phyloP scores from a whole-genome alignment of 352 stramenopile species.

The Globisporangium echinulatum region DNA sequence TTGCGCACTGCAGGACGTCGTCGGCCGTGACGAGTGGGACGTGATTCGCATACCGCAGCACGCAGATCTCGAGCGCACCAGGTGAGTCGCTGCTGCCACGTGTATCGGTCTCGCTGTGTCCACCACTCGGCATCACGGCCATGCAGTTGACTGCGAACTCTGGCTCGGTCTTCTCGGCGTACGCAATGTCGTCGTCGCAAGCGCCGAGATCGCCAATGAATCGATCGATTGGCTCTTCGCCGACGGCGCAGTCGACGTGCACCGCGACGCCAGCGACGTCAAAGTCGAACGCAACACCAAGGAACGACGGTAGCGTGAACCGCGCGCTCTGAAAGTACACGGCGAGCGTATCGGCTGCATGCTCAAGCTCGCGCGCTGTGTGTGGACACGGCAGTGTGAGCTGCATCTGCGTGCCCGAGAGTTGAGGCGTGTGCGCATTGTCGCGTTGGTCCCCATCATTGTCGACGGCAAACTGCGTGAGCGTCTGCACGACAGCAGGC shows the following conservation, averaged over 20 bases:
- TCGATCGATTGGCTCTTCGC: slow-evolving; percentile 46
- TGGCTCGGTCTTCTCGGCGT: slow-evolving; percentile 26
- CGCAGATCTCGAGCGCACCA: slow-evolving; percentile 40
- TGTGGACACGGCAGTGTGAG: slow-evolving; percentile 47
- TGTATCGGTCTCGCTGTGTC: neutral
- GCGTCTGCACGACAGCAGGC: slow-evolving; percentile 48
- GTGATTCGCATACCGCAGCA: slow-evolving; percentile 75
- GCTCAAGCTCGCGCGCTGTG: slow-evolving; percentile 25
- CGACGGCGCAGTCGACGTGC: slow-evolving; percentile 28
- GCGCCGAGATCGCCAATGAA: slow-evolving; percentile 44
- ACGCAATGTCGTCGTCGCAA: slow-evolving; percentile 34
- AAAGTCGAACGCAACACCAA: slow-evolving; percentile 58
- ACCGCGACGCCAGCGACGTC: slow-evolving; percentile 31
- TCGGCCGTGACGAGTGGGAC: slow-evolving; percentile 53
- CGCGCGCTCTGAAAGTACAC: slow-evolving; percentile 68
- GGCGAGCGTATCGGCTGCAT: slow-evolving; percentile 37
- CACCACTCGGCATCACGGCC: slow-evolving; percentile 17
- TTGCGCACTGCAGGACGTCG: slow-evolving; percentile 50
- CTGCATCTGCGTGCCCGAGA: slow-evolving; percentile 78
- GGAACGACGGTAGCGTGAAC: slow-evolving; percentile 42
- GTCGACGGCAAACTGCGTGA: slow-evolving; percentile 50
- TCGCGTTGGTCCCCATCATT: slow-evolving; percentile 10
- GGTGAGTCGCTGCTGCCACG: slow-evolving; percentile 8
- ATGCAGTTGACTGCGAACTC: slow-evolving; percentile 39
- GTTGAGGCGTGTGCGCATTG: slow-evolving; percentile 32